These are phyloP conservation scores for Pyrenochaeta sp. DNA, from an alignment of 2,329 filamentous ascomycete species.

Conservation along the genomic window DNA sequence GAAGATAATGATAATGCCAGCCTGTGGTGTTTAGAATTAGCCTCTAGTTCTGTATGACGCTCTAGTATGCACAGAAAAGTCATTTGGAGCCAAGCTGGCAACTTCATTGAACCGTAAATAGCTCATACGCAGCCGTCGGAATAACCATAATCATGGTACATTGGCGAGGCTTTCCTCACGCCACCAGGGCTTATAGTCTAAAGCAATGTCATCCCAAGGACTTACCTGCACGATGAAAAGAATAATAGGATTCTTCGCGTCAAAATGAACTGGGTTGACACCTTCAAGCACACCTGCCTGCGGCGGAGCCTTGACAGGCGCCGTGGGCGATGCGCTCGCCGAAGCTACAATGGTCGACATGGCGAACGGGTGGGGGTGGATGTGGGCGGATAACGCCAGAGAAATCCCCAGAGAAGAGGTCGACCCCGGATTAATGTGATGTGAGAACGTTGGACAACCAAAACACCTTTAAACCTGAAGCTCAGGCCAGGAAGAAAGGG, in stretches of 20 bases:
- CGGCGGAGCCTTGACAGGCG: conserved; percentile 44
- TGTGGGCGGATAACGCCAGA: conserved; percentile 9
- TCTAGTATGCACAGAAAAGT: neutral
- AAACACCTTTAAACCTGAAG: neutral
- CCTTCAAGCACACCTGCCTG: conserved; percentile 77
- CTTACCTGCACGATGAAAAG: conserved; percentile 78
- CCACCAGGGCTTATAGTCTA: neutral
- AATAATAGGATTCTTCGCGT: conserved; percentile 74
- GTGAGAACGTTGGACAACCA: neutral
- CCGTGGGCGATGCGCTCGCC: conserved; percentile 23
- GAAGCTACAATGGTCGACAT: conserved; percentile 30
- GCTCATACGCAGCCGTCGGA: neutral
- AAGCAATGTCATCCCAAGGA: neutral
- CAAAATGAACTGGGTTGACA: conserved; percentile 71
- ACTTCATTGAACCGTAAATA: neutral
- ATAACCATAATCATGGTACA: neutral
- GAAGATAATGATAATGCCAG: conserved; percentile 76
- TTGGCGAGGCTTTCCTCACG: neutral
- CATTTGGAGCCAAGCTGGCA: neutral
- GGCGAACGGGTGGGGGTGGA: conserved; percentile 14
- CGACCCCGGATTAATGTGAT: neutral
- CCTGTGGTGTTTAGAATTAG: conserved; percentile 54
- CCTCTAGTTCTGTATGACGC: neutral
- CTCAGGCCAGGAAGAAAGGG: neutral
- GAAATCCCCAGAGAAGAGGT: neutral